Evolutionary conservation across 306 rosid genomes (phyloP), one percentile per base, ranked within the genome.

Genomic region (Notholithocarpus densiflorus): DNA sequence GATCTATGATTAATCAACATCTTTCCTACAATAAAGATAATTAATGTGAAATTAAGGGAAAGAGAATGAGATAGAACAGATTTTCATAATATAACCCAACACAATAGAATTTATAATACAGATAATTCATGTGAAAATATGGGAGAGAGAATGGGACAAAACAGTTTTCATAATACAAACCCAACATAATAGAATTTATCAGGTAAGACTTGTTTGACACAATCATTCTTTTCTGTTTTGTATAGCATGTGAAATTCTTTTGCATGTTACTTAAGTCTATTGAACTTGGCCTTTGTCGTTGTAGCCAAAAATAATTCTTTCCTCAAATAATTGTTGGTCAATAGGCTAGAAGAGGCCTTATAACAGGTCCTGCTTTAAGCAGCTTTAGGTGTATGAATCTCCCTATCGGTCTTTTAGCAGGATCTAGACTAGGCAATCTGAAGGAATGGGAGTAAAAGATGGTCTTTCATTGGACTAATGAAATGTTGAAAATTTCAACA

Each of bases 11-110:
- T 78, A 62, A 31, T 78, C 40, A 62, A 65, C 34, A 72, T 78
- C 75, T 62, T 19, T 75, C 77, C 83, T 81, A 74, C 76, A 78
- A 74, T 71, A 71, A 72, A 75, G 24, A 71, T 69, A 26, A 52
- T 23, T 62, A 71, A 43, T 60, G 72, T n/a, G 1, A 27, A 32
- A 26, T 56, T 45, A 10, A 18, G 37, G 56, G 5, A 24, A 37
- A 69, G 51, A 52, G 51, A 34, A 14, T 31, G n/a, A 71, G 29
- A 21, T 14, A 31, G 43, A 29, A 29, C 40, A 15, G 40, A 40
- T 15, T 14, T 31, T 31, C 71, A 27, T 17, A 17, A 29, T 19
- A 29, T 11, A 27, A 64, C 45, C 71, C 43, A 61, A 64, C 34
- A 32, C 34, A 32, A 32, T 32, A 1, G 34, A 32, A 5, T 32